A percentile compares a stretch with the other conserved stretches of the same genome.
Conservation (phyloP, 257 asterid genomes). For the Nemophila menziesii region DNA sequence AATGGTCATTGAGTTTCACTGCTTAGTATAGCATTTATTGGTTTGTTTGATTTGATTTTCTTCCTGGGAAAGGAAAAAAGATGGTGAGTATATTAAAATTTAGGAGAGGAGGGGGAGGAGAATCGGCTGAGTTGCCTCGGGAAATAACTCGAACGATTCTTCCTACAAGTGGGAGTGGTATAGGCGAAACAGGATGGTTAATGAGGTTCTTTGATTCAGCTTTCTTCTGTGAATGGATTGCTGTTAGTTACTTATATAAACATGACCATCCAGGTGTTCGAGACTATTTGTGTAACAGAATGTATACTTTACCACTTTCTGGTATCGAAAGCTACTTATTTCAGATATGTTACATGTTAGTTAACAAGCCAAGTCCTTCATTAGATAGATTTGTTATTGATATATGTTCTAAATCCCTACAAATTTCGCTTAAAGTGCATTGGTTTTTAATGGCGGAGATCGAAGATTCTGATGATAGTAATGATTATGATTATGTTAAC, state of each 20-base stretch:
- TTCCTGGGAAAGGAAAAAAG: too few species aligned
- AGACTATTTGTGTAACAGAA: constrained; percentile 82
- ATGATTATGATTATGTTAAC: too few species aligned
- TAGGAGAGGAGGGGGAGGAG: constrained; percentile 72
- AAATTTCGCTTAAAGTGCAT: constrained; percentile 75
- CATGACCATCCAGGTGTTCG: constrained; percentile 88
- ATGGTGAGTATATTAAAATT: constrained; percentile 76
- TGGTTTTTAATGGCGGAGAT: constrained; percentile 95
- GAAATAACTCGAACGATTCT: constrained; percentile 82
- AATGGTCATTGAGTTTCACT: too few species aligned
- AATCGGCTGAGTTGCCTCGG: constrained; percentile 70
- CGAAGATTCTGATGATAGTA: constrained; percentile 84
- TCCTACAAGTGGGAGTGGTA: constrained; percentile 70
- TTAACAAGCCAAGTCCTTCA: constrained; percentile 91
- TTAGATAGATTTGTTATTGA: constrained; percentile 84
- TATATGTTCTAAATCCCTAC: constrained; percentile 60
- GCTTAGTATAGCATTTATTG: too few species aligned
- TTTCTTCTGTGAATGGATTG: constrained; percentile 93
- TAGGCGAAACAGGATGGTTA: constrained; percentile 90
- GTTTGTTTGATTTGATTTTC: too few species aligned
- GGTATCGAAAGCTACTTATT: constrained; percentile 87
- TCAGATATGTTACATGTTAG: constrained; percentile 80
- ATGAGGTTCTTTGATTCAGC: constrained; percentile 82
- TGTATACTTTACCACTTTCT: constrained; percentile 77
- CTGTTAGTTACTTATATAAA: constrained; percentile 87